Evolutionary conservation across 805 yeast species (phyloP).

Genomic region (Zygosaccharomyces rouxii): DNA sequence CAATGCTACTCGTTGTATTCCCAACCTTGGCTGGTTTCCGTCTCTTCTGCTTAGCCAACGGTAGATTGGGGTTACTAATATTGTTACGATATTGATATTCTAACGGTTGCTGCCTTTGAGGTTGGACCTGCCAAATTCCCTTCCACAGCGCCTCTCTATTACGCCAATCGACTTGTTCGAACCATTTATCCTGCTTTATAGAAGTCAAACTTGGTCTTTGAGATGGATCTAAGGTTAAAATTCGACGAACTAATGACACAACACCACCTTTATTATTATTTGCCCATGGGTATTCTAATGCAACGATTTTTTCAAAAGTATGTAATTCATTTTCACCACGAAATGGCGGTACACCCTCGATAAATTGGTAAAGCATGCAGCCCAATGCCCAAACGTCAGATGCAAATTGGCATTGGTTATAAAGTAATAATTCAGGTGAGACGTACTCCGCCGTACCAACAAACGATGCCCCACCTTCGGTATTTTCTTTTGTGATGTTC

Average conservation of each 20-base stretch:
- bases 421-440: slow-evolving; percentile 79
- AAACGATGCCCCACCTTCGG: slow-evolving; percentile 54
- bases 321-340: slow-evolving; percentile 80
- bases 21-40: slow-evolving; percentile 30
- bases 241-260: slow-evolving; percentile 59
- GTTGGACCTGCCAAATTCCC: slow-evolving; percentile 57
- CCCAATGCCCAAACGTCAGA: slow-evolving; percentile 95
- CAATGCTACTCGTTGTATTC: slow-evolving; percentile 35
- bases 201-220: slow-evolving; percentile 53
- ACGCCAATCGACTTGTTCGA: slow-evolving; percentile 60
- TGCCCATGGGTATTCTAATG: slow-evolving; percentile 64
- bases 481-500: slow-evolving; percentile 19
- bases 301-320: slow-evolving; percentile 84
- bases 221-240: slow-evolving; percentile 69
- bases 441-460: slow-evolving; percentile 98
- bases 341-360: slow-evolving; percentile 84
- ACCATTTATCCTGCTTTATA: slow-evolving; percentile 69
- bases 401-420: slow-evolving; percentile 76
- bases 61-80: slow-evolving; percentile 26
- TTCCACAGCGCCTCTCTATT: slow-evolving; percentile 68
- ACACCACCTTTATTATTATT: slow-evolving; percentile 47
- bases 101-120: slow-evolving; percentile 16
- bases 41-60: slow-evolving; percentile 29
- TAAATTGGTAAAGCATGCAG: slow-evolving; percentile 77
- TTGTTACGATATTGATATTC: slow-evolving; percentile 16